Evolutionary conservation across 495 filamentous ascomycete genomes (phyloP).

Genomic region (Talaromyces proteolyticus): DNA sequence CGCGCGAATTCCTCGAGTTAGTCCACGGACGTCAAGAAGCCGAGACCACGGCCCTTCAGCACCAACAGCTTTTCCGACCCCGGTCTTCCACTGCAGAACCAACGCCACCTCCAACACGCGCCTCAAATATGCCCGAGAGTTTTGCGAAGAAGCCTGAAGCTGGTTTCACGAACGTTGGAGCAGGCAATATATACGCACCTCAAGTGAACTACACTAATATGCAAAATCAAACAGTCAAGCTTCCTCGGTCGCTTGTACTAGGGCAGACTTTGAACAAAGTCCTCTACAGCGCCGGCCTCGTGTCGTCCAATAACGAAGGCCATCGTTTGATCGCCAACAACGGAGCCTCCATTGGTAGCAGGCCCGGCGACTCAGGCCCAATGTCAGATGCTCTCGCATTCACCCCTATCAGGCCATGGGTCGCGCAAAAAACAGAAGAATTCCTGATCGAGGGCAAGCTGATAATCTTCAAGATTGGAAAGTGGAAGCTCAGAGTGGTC

Average conservation of each 20-base stretch:
- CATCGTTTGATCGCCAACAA: constrained; percentile 52
- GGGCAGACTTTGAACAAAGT: constrained; percentile 57
- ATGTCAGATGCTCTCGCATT: constrained; percentile 60
- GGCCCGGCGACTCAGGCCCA: constrained; percentile 40
- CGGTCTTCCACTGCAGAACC: constrained; percentile 33
- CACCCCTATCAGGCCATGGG: constrained; percentile 54
- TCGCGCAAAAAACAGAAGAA: constrained; percentile 46
- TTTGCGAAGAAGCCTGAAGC: constrained; percentile 16
- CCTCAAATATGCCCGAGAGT: constrained; percentile 11
- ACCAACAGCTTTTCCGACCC: constrained; percentile 50
- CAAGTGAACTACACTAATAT: constrained; percentile 44
- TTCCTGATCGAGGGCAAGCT: constrained; percentile 59
- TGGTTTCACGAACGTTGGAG: constrained; percentile 24
- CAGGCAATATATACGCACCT: constrained; percentile 35
- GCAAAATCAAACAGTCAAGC: constrained; percentile 46
- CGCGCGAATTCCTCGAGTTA: constrained; percentile 71
- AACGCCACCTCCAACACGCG: constrained; percentile 27
- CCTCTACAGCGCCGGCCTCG: constrained; percentile 63
- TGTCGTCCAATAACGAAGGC: constrained; percentile 57
- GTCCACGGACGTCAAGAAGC: constrained; percentile 65
- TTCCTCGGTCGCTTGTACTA: constrained; percentile 59
- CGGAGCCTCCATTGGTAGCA: constrained; percentile 61
- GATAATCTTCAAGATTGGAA: constrained; percentile 68
- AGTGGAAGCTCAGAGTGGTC: constrained; percentile 73
- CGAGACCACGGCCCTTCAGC: constrained; percentile 46